Evolutionary conservation across 495 filamentous ascomycete genomes (phyloP).

Genomic region (Aspergillus conjunctus): DNA sequence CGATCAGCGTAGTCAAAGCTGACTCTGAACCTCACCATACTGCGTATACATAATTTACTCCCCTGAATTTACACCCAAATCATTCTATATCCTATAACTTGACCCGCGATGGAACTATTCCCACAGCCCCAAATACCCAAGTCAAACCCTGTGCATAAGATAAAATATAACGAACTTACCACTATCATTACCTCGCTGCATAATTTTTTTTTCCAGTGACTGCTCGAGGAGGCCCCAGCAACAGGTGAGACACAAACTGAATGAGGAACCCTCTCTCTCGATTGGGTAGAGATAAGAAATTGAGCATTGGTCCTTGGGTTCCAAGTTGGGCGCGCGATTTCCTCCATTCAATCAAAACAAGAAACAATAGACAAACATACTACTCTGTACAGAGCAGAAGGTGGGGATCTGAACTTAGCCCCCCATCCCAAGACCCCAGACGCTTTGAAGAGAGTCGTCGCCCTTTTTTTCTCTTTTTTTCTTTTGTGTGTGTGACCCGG

Average conservation of each 20-base stretch:
- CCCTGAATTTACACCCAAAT: no score
- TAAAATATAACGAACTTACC: no score
- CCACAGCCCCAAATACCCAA: no score
- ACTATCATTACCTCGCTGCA: no score
- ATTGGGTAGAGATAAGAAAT: conserved; percentile 29
- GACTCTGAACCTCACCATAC: no score
- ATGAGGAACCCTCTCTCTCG: not conserved
- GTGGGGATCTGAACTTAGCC: not conserved
- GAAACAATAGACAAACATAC: no score
- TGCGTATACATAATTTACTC: no score
- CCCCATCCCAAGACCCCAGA: not conserved
- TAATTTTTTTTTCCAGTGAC: not conserved
- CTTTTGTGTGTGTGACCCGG: not conserved
- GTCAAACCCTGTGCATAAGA: no score
- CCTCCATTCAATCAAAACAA: not conserved
- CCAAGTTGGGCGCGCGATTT: not conserved
- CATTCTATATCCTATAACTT: no score
- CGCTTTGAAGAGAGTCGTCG: not conserved
- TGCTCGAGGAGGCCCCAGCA: not conserved
- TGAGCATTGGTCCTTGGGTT: not conserved
- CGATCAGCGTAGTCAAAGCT: no score
- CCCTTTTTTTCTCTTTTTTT: no score
- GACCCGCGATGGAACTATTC: no score
- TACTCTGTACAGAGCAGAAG: not conserved
- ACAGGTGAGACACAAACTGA: not conserved